Base-by-base conservation (phyloP, 768 basidiomycete genomes). In the Mycena crocata region DNA sequence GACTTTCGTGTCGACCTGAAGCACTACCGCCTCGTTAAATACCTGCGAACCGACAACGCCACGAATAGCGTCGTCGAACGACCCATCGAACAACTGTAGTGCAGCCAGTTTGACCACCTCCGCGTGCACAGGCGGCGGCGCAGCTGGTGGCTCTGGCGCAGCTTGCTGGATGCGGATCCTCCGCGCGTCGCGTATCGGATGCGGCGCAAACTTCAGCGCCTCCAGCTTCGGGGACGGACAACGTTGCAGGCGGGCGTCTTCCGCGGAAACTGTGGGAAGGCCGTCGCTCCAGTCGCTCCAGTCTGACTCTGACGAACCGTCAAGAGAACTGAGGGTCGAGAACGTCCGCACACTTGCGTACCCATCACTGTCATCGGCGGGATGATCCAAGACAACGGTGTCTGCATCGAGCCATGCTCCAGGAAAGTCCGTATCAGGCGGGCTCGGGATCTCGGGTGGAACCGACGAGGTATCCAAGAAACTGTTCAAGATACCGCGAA, bases 311-410 rank as follows among this genome's bases (percentile, higher is more conserved):
- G 23, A 76, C 10, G 77, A 80, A 1, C 71, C 77, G 3, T 81
- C 79, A 1, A 88, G 71, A 6, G 87, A 85, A 58, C 87, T 88
- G 32, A 87, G 51, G 0, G 85, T 86, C 14, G 86, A 83, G 63
- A 84, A 83, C 0, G 81, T 80, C 34, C 64, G 67, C 0, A 60
- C 57, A 62, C 80, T 85, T 30, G 69, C 58, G 45, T 77, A 72
- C 23, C 68, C 81, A 44, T 69, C 73, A 30, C 73, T 62, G 51
- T 69, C 75, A 12, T 62, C n/a, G n/a, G n/a, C n/a, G n/a, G n/a
- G n/a, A n/a, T n/a, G n/a, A n/a, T n/a, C n/a, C n/a, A n/a, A n/a
- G n/a, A n/a, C n/a, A n/a, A n/a, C 17, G n/a, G 44, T 54, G 10
- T 40, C 35, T 49, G 24, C 30, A 50, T 55, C 45, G 52, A 42